phyloP scores from a whole-genome alignment of 768 basidiomycete genomes.

The Gloeostereum incarnatum region DNA sequence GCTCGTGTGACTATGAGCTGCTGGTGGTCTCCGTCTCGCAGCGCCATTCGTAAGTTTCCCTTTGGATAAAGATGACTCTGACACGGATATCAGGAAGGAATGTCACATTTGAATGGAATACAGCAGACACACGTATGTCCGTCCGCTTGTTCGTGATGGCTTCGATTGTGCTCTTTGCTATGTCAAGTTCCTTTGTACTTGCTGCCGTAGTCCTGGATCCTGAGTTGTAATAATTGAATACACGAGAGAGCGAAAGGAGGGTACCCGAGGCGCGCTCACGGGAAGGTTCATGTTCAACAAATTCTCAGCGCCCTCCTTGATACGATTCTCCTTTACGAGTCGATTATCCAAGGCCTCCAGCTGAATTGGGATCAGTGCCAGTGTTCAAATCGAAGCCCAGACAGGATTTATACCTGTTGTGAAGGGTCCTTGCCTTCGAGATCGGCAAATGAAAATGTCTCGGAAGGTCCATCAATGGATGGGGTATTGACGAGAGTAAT shows the following conservation, averaged over 20 bases:
- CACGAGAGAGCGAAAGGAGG: conserved; percentile 8
- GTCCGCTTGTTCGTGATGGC: conserved; percentile 48
- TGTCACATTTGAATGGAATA: neutral
- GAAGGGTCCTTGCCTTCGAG: conserved; percentile 34
- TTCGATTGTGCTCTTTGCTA: conserved; percentile 66
- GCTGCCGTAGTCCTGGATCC: conserved; percentile 42
- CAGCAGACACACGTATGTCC: conserved; percentile 33
- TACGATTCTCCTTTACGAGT: conserved; percentile 68
- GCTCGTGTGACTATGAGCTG: no score
- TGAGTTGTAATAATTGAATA: conserved; percentile 6
- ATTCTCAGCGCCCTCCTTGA: conserved; percentile 90
- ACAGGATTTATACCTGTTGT: conserved; percentile 29
- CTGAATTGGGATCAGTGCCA: conserved; percentile 23
- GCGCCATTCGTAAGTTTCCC: conserved; percentile 4
- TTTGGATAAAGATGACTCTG: conserved; percentile 5
- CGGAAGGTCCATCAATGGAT: conserved; percentile 10
- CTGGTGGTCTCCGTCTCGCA: neutral
- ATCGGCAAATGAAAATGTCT: conserved; percentile 25
- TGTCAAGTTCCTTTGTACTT: conserved; percentile 73
- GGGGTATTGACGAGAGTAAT: conserved; percentile 8
- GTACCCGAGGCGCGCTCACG: no score
- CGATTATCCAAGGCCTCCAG: conserved; percentile 58
- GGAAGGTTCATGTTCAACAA: conserved; percentile 61
- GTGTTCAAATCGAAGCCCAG: neutral
- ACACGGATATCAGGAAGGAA: neutral